phyloP scores from a whole-genome alignment of 1,284 basidiomycete genomes.

The Moesziomyces parantarcticus region DNA sequence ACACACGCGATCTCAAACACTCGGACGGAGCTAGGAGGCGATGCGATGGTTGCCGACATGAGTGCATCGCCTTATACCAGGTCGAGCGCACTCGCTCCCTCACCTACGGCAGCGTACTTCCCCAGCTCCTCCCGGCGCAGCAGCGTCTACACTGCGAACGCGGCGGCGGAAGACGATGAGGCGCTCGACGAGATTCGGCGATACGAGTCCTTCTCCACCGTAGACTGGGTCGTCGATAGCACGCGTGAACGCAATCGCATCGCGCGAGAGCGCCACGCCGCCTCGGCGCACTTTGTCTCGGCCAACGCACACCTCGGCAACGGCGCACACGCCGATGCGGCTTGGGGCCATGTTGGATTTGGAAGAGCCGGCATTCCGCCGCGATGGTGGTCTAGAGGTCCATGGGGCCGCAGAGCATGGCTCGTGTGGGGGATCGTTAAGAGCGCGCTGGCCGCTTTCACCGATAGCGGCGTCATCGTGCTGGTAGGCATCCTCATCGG shows the following conservation, averaged over 20 bases:
- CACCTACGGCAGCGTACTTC: constrained; percentile 26
- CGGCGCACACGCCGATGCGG: constrained; percentile 37
- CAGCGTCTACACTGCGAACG: constrained; percentile 16
- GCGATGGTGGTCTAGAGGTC: constrained; percentile 47
- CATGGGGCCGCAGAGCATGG: constrained; percentile 49
- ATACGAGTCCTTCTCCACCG: constrained; percentile 61
- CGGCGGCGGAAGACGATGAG: constrained; percentile 50
- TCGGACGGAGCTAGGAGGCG: constrained; percentile 1
- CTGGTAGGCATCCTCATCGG: constrained; percentile 83
- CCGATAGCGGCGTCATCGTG: constrained; percentile 63
- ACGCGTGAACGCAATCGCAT: constrained; percentile 63
- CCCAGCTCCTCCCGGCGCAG: constrained; percentile 19
- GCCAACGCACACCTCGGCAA: constrained; percentile 52
- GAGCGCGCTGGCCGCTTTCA: constrained; percentile 49
- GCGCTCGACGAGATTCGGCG: constrained; percentile 60
- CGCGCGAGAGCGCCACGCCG: constrained; percentile 48
- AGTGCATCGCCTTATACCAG: constrained; percentile 27
- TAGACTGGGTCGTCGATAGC: constrained; percentile 67
- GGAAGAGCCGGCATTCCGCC: constrained; percentile 42
- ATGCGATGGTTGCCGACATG: constrained; percentile 30
- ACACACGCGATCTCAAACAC: too few relatives aligned
- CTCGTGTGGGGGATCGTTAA: constrained; percentile 48
- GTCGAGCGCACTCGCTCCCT: constrained; percentile 22
- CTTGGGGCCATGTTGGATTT: constrained; percentile 39
- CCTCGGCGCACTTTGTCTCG: constrained; percentile 42